Conservation (phyloP, 257 asterid species). For the Rauvolfia tetraphylla region DNA sequence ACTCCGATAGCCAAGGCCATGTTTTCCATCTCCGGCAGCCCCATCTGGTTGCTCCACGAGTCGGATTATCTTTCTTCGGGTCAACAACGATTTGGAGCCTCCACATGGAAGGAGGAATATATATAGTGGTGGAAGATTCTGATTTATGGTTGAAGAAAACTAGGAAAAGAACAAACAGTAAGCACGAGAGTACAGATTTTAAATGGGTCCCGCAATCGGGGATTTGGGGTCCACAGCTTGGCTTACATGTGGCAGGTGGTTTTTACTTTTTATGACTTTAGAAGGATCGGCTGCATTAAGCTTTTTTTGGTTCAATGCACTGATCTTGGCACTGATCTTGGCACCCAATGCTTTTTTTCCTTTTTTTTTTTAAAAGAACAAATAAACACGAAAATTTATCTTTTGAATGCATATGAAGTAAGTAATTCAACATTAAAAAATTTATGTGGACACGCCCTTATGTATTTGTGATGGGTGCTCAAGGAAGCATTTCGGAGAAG, state of each 20-base stretch:
- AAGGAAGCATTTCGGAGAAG: too few species aligned
- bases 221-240: neutral
- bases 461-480: too few species aligned
- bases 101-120: neutral
- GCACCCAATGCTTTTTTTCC: too few species aligned
- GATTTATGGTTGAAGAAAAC: neutral
- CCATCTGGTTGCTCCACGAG: constrained; percentile 37
- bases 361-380: too few species aligned
- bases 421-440: too few species aligned
- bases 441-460: too few species aligned
- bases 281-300: neutral
- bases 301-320: neutral
- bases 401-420: too few species aligned
- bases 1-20: constrained; percentile 92
- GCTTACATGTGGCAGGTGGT: neutral
- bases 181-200: neutral
- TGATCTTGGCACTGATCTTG: too few species aligned
- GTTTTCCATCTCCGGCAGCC: constrained; percentile 70
- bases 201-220: neutral
- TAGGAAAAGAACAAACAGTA: neutral
- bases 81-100: neutral
- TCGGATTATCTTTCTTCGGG: neutral
- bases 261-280: too few species aligned
- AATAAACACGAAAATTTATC: too few species aligned
- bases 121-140: neutral